Base-by-base conservation (phyloP, 1,284 basidiomycete genomes). In the Waitea zeae region DNA sequence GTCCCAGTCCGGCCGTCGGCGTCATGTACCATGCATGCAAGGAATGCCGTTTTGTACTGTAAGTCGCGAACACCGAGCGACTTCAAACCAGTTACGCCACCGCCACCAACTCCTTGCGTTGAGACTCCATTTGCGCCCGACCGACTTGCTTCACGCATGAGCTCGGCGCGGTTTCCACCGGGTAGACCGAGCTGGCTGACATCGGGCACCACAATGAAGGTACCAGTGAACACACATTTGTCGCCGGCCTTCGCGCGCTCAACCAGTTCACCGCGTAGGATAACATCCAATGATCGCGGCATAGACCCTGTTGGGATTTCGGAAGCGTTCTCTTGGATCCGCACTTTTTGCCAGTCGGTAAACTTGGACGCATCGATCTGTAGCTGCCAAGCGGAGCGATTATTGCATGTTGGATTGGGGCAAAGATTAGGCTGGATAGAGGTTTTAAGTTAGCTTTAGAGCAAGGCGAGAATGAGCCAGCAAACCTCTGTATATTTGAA, bases 231-330 rank as follows among this genome's bases (percentile, higher is more conserved):
- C 29, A 92, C 79, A 54, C 90, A 96, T 58, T 96, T 97, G 59
- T 99, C 95, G 47, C 95, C 95, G 1, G 95, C 93, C 54, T 99
- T 99, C 19, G 93, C 95, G 15, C 87, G 74, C 53, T 98, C 95
- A 18, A 98, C 95, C 43, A 96, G 71, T 50, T 98, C 95, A 6
- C 80, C 79, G 22, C 95, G 83, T 11, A 98, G 70, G 42, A 98
- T 89, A 24, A 98, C 92, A 51, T 98, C 95, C 35, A 99, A 62
- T 15, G 77, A 81, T 26, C 93, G 75, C n/a, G 92, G 92, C 93
- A 97, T 99, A 6, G 82, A 88, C 1, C 95, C 95, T 0, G 93
- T 98, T 1, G 95, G 95, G 40, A 99, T 98, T 57, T 98, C 93
- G 32, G 92, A 95, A 11, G 93, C 81, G 49, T 98, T 98, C 59